Conservation (phyloP, 2,329 filamentous ascomycete genomes). For the Amylocarpus encephaloides region DNA sequence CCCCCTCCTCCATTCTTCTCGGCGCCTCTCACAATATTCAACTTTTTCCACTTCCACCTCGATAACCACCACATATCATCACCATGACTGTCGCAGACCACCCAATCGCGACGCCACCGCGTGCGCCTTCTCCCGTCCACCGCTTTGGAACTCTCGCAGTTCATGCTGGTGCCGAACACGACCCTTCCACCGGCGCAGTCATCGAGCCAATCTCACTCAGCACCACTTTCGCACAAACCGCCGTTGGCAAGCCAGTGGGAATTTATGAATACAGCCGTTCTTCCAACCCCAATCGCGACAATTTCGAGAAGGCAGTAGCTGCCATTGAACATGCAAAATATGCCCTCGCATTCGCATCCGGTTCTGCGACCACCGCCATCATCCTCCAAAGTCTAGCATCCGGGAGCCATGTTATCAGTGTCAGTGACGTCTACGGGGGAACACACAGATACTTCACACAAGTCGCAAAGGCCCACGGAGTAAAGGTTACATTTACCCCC, state of each 20-base stretch:
- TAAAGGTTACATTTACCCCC: conserved; percentile 89
- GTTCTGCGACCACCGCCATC: conserved; percentile 86
- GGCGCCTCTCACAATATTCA: not conserved
- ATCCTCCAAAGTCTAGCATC: conserved; percentile 88
- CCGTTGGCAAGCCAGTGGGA: conserved; percentile 81
- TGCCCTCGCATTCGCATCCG: conserved; percentile 89
- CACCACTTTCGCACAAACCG: conserved; percentile 89
- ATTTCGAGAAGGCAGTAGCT: conserved; percentile 88
- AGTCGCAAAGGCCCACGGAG: conserved; percentile 88
- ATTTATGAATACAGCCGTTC: conserved; percentile 89
- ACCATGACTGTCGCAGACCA: conserved; percentile 35
- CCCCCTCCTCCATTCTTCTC: not conserved
- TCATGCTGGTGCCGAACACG: conserved; percentile 85
- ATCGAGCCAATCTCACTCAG: conserved; percentile 95
- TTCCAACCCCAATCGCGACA: conserved; percentile 88
- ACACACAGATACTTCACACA: conserved; percentile 99
- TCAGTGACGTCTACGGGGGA: conserved; percentile 96
- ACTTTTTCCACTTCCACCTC: not conserved
- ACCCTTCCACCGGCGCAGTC: conserved; percentile 87
- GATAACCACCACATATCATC: conserved; percentile 2
- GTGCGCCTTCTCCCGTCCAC: conserved; percentile 66
- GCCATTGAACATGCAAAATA: conserved; percentile 88
- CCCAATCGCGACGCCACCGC: conserved; percentile 66
- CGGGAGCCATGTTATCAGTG: conserved; percentile 89
- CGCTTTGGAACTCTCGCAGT: conserved; percentile 91